Conservation (phyloP, 208 protist genomes). For the Zelonia costaricensis region DNA sequence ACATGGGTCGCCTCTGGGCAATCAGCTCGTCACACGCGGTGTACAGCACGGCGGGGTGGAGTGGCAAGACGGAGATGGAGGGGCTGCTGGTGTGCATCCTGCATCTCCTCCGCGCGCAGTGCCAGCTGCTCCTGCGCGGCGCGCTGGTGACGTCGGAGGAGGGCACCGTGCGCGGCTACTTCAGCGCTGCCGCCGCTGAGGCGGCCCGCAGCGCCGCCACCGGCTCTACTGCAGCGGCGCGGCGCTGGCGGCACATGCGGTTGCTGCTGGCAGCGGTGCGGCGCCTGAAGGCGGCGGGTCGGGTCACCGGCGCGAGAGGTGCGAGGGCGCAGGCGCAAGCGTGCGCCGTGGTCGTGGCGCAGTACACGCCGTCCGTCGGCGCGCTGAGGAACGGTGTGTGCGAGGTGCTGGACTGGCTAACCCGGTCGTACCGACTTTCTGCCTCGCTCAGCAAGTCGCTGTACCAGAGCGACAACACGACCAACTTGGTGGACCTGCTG, state of each 20-base stretch:
- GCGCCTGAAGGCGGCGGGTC: constrained; percentile 3
- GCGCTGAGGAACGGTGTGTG: constrained; percentile 25
- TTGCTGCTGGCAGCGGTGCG: constrained; percentile 9
- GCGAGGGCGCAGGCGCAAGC: neutral
- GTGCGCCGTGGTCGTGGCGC: neutral
- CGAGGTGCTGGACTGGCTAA: constrained; percentile 49
- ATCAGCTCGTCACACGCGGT: constrained; percentile 16
- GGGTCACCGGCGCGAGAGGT: neutral
- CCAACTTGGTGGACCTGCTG: constrained; percentile 47
- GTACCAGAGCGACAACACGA: constrained; percentile 35
- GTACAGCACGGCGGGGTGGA: constrained; percentile 23
- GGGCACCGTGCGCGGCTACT: constrained; percentile 29
- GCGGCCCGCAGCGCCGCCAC: neutral
- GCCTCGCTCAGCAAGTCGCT: constrained; percentile 37
- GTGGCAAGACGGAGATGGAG: constrained; percentile 29
- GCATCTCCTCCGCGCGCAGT: constrained; percentile 31
- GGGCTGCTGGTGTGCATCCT: constrained; percentile 33
- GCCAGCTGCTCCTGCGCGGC: constrained; percentile 30
- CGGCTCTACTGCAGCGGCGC: neutral
- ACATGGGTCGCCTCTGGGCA: constrained; percentile 38
- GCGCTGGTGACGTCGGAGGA: constrained; percentile 17
- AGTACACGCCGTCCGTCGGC: constrained; percentile 8
- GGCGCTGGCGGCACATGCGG: constrained; percentile 21
- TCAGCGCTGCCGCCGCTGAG: constrained; percentile 16
- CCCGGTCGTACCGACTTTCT: constrained; percentile 29